These are phyloP conservation scores for Penicillium griseofulvum DNA, from an alignment of 2,329 filamentous ascomycete genomes.

Conservation along the genomic window DNA sequence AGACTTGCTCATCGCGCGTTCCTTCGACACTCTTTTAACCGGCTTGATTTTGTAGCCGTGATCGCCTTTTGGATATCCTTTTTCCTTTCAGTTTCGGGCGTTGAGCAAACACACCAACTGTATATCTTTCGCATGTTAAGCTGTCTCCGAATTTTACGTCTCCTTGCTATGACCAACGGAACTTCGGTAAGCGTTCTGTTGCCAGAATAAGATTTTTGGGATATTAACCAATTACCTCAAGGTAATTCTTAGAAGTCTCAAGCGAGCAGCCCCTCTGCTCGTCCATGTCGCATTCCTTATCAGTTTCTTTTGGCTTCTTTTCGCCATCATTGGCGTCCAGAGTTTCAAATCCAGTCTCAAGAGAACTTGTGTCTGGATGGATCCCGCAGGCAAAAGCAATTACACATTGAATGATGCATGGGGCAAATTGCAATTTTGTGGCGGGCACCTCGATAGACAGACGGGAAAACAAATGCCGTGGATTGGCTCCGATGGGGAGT, in stretches of 20 bases:
- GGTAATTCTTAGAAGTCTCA: slow-evolving; percentile 92
- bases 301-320: slow-evolving; percentile 95
- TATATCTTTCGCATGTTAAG: slow-evolving; percentile 97
- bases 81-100: slow-evolving; percentile 63
- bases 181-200: slow-evolving; percentile 67
- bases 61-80: slow-evolving; percentile 95
- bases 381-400: slow-evolving; percentile 50
- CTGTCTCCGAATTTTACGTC: slow-evolving; percentile 83
- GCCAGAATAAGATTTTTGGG: not conserved
- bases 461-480: slow-evolving; percentile 64
- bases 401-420: slow-evolving; percentile 50
- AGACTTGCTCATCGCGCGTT: slow-evolving; percentile 89
- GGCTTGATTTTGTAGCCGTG: slow-evolving; percentile 90
- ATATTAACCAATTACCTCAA: slow-evolving; percentile 36
- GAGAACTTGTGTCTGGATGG: slow-evolving; percentile 75
- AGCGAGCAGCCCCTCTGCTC: slow-evolving; percentile 88
- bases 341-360: slow-evolving; percentile 85
- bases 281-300: slow-evolving; percentile 93
- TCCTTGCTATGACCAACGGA: slow-evolving; percentile 89
- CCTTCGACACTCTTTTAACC: slow-evolving; percentile 90
- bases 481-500: slow-evolving; percentile 59
- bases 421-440: slow-evolving; percentile 74
- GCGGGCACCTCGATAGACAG: slow-evolving; percentile 68
- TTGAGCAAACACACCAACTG: slow-evolving; percentile 69
- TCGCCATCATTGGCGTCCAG: slow-evolving; percentile 94